Conservation (phyloP, 2,329 filamentous ascomycete genomes). For the Aspergillus udagawae region DNA sequence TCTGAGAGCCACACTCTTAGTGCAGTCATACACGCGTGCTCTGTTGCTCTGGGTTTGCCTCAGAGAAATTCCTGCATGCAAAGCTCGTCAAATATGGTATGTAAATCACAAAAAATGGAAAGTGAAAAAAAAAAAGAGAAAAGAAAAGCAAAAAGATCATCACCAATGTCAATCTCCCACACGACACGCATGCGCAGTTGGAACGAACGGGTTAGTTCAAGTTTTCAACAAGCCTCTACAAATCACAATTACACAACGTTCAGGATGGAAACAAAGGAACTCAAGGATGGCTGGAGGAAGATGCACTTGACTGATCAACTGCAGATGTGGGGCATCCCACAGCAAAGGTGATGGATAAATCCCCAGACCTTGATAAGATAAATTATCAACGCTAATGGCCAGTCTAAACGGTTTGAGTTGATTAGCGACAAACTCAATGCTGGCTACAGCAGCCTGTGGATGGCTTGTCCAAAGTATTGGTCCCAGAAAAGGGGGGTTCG, state of each 20-base stretch:
- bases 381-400: not conserved
- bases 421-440: not conserved
- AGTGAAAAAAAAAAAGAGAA: too few species aligned
- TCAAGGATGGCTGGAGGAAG: slow-evolving; percentile 1
- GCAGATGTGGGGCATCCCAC: slow-evolving; percentile 1
- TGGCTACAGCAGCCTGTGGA: not conserved
- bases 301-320: slow-evolving; percentile 9
- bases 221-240: not conserved
- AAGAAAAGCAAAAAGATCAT: not conserved
- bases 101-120: too few species aligned
- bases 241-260: not conserved
- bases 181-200: not conserved
- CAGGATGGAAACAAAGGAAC: not conserved
- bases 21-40: too few species aligned
- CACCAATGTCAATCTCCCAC: not conserved
- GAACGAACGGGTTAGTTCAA: not conserved
- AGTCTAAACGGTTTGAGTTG: not conserved
- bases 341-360: slow-evolving; percentile 2
- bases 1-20: not conserved
- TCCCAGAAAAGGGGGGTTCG: not conserved
- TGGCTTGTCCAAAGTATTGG: not conserved
- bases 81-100: not conserved
- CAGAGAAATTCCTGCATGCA: not conserved
- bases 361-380: slow-evolving; percentile 10
- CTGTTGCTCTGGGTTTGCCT: not conserved